phyloP scores from a whole-genome alignment of 108 stramenopile genomes.

The Licmophora abbreviata region DNA sequence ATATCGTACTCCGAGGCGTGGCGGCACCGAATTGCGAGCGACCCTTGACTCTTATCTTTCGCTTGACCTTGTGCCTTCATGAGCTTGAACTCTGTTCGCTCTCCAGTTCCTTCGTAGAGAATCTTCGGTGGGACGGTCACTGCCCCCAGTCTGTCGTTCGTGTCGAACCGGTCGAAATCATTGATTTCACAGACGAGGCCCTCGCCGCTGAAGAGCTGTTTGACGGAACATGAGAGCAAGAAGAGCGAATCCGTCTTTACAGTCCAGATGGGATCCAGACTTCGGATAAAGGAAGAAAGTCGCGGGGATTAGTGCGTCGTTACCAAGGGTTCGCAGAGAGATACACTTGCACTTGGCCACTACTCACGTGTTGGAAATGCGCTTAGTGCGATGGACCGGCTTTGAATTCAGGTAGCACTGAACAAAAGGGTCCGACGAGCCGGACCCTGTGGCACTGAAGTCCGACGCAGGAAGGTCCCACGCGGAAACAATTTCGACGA shows the following conservation, averaged over 20 bases:
- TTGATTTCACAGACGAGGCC: slow-evolving; percentile 57
- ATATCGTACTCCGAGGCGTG: slow-evolving; percentile 61
- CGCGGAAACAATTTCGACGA: slow-evolving; percentile 71
- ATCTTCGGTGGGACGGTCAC: slow-evolving; percentile 28
- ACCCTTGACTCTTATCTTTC: slow-evolving; percentile 23
- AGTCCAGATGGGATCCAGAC: slow-evolving; percentile 71
- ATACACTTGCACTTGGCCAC: too few species aligned
- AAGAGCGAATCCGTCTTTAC: slow-evolving; percentile 57
- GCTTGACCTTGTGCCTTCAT: slow-evolving; percentile 8
- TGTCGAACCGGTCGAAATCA: slow-evolving; percentile 54
- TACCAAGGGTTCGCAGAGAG: too few species aligned
- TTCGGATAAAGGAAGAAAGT: slow-evolving; percentile 7
- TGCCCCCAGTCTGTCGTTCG: slow-evolving; percentile 45
- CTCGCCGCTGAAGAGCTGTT: slow-evolving; percentile 53
- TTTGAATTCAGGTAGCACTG: slow-evolving; percentile 30
- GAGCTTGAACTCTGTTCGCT: slow-evolving; percentile 49
- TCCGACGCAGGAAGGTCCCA: slow-evolving; percentile 51
- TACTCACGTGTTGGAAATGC: slow-evolving; percentile 32
- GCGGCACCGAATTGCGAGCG: slow-evolving; percentile 54
- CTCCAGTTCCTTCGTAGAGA: slow-evolving; percentile 48
- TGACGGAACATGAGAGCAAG: slow-evolving; percentile 34
- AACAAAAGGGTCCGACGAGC: slow-evolving; percentile 61
- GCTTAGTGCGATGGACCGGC: slow-evolving; percentile 50
- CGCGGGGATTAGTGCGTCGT: too few species aligned
- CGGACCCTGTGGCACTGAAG: too few species aligned